A percentile compares a stretch with the other conserved stretches of the same genome.
Conservation (phyloP, 2,329 filamentous ascomycete genomes). For the Aspergillus pseudotamarii region DNA sequence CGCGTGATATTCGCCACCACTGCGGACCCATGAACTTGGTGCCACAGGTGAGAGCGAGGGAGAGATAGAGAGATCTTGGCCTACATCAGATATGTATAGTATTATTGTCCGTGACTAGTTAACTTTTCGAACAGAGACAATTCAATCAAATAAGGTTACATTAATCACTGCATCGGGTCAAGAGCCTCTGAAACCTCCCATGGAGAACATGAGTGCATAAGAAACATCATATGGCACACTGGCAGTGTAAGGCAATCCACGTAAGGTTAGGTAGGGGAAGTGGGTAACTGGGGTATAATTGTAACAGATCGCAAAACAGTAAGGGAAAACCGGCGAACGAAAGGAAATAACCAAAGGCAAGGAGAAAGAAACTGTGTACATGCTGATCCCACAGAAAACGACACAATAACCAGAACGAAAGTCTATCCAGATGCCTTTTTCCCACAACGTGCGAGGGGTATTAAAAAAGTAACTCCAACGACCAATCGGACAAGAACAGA, state of each 20-base stretch:
- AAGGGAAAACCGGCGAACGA: constrained; percentile 5
- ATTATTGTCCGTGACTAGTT: neutral
- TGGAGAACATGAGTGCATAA: constrained; percentile 5
- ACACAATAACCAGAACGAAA: constrained; percentile 19
- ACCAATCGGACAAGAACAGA: constrained; percentile 20
- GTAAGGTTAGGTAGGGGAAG: neutral
- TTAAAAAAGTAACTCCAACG: constrained; percentile 23
- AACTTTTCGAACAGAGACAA: neutral
- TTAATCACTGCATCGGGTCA: neutral
- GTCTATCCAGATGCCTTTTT: constrained; percentile 28
- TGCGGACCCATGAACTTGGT: neutral
- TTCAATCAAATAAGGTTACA: neutral
- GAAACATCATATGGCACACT: constrained; percentile 10
- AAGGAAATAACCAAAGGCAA: neutral
- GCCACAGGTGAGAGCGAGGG: too few relatives aligned
- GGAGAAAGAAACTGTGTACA: constrained; percentile 7
- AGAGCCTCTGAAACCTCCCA: neutral
- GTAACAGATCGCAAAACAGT: constrained; percentile 5
- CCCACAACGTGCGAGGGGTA: constrained; percentile 27
- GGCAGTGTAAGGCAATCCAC: constrained; percentile 1
- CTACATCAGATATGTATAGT: neutral
- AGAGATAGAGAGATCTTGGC: neutral
- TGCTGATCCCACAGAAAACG: constrained; percentile 14
- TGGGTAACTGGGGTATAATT: constrained; percentile 13
- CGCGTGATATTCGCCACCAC: neutral